Evolutionary conservation across 2,329 filamentous ascomycete genomes (phyloP).

Genomic region (Tricladium varicosporioides): DNA sequence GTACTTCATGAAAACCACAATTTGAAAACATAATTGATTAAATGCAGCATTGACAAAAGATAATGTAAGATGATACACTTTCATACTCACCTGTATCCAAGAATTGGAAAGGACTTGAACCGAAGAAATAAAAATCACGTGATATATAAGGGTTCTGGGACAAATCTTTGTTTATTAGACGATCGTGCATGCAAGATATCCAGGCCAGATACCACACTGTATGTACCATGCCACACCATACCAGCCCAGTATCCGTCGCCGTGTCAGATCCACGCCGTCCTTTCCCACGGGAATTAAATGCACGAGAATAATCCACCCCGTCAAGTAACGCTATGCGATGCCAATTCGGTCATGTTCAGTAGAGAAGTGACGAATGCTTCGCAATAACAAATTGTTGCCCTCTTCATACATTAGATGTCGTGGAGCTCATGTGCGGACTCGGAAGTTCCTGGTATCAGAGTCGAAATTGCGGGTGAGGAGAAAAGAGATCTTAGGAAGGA

Average conservation of each 20-base stretch:
- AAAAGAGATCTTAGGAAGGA: slow-evolving; percentile 7
- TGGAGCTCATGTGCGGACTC: not conserved
- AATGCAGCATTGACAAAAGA: no score
- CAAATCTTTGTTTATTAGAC: slow-evolving; percentile 4
- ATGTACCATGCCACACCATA: not conserved
- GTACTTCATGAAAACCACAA: no score
- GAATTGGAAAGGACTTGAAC: no score
- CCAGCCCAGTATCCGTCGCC: slow-evolving; percentile 6
- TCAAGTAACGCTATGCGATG: not conserved
- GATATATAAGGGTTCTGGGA: not conserved
- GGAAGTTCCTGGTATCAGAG: slow-evolving; percentile 2
- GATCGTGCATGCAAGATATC: slow-evolving; percentile 11
- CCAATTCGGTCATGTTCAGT: not conserved
- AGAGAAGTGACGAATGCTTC: not conserved
- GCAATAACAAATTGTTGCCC: not conserved
- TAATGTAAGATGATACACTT: no score
- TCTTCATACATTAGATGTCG: not conserved
- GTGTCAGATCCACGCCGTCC: slow-evolving; percentile 4
- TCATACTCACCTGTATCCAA: no score
- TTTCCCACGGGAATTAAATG: slow-evolving; percentile 8
- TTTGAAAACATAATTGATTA: no score
- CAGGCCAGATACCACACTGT: slow-evolving; percentile 7
- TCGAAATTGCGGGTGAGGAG: slow-evolving; percentile 10
- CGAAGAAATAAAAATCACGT: not conserved
- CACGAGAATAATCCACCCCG: not conserved